A percentile compares a stretch with the other conserved stretches of the same genome.
These are phyloP conservation scores for Erysiphe neolycopersici DNA, from an alignment of 2,329 filamentous ascomycete species.

Conservation along the genomic window DNA sequence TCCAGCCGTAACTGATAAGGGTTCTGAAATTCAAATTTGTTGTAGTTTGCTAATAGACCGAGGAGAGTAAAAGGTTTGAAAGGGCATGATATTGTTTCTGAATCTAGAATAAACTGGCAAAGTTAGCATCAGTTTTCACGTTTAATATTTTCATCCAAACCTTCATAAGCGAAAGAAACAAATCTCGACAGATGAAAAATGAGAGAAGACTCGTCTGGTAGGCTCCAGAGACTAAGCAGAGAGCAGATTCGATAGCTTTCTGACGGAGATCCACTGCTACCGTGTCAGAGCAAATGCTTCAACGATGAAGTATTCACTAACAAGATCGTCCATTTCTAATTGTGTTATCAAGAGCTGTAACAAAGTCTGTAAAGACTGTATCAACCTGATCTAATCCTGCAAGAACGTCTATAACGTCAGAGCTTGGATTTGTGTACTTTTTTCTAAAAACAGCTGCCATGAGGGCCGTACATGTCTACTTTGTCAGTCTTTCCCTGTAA, in stretches of 20 bases:
- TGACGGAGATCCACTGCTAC: slow-evolving; percentile 42
- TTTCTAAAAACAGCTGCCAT: slow-evolving; percentile 60
- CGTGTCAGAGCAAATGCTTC: slow-evolving; percentile 8
- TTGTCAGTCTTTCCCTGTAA: slow-evolving; percentile 16
- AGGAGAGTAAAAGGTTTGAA: slow-evolving; percentile 59
- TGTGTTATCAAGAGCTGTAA: slow-evolving; percentile 52
- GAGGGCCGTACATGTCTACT: slow-evolving; percentile 70
- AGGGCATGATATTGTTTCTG: slow-evolving; percentile 32
- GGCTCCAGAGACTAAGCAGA: slow-evolving; percentile 72
- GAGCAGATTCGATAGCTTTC: slow-evolving; percentile 55
- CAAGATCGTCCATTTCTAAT: slow-evolving; percentile 49
- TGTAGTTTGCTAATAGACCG: slow-evolving; percentile 83
- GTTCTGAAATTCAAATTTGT: slow-evolving; percentile 97
- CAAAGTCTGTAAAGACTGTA: slow-evolving; percentile 65
- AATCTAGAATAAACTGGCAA: slow-evolving; percentile 51
- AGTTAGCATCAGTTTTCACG: slow-evolving; percentile 1
- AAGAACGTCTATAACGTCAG: slow-evolving; percentile 74
- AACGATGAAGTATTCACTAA: slow-evolving; percentile 18
- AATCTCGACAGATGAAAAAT: slow-evolving; percentile 81
- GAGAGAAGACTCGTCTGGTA: slow-evolving; percentile 86
- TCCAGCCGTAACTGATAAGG: slow-evolving; percentile 78
- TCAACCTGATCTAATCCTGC: slow-evolving; percentile 79
- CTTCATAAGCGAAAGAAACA: slow-evolving; percentile 90
- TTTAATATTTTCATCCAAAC: slow-evolving; percentile 20
- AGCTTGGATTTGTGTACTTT: slow-evolving; percentile 82